Conservation (phyloP, 257 asterid genomes). For the Schizonepeta tenuifolia region DNA sequence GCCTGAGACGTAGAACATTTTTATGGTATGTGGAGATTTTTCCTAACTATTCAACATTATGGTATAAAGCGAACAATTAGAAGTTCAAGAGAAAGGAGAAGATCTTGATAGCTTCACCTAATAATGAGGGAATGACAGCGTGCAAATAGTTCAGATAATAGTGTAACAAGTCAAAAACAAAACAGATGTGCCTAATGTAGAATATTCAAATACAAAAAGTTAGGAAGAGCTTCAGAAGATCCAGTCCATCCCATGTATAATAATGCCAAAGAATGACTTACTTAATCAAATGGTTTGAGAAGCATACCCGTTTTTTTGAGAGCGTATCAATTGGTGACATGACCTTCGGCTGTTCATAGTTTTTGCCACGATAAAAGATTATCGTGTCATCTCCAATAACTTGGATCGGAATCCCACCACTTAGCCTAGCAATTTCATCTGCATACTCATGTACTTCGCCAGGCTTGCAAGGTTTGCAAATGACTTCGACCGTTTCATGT, state of each 20-base stretch:
- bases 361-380: constrained; percentile 81
- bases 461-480: constrained; percentile 86
- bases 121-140: not conserved
- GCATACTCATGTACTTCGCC: constrained; percentile 82
- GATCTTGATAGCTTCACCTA: too few relatives aligned
- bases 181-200: not conserved
- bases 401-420: constrained; percentile 90
- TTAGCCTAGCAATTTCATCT: constrained; percentile 76
- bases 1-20: not conserved
- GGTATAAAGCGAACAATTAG: not conserved
- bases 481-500: constrained; percentile 93
- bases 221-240: not conserved
- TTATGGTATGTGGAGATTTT: too few relatives aligned
- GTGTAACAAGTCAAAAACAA: too few relatives aligned
- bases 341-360: constrained; percentile 87
- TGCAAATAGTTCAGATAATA: not conserved
- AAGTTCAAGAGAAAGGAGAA: not conserved
- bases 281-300: constrained; percentile 10
- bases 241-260: not conserved
- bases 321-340: constrained; percentile 95
- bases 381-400: constrained; percentile 74
- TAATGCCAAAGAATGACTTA: not conserved
- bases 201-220: not conserved
- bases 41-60: too few relatives aligned
- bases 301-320: constrained; percentile 76